These are phyloP conservation scores for Pichia insulana DNA, from an alignment of 805 yeast genomes.

Conservation along the genomic window DNA sequence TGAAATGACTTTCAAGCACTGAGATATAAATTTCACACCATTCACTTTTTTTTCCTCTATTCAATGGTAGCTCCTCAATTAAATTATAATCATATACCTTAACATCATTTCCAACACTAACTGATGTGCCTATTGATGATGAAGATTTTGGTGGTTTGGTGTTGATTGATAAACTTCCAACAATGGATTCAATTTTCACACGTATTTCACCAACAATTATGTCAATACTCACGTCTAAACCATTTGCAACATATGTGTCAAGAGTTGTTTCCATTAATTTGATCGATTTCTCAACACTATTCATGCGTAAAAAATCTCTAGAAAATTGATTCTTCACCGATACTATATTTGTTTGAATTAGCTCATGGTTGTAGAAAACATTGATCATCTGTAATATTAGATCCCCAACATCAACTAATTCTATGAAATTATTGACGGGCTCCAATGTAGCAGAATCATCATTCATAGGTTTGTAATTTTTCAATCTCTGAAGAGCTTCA, in stretches of 20 bases:
- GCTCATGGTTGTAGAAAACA: conserved; percentile 82
- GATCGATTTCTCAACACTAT: conserved; percentile 60
- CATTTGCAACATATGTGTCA: conserved; percentile 88
- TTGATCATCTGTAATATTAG: conserved; percentile 86
- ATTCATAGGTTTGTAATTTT: conserved; percentile 58
- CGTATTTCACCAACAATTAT: conserved; percentile 71
- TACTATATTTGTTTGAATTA: conserved; percentile 47
- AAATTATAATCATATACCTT: conserved; percentile 8
- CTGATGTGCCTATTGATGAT: conserved; percentile 2
- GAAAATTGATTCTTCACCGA: conserved; percentile 39
- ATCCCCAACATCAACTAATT: conserved; percentile 87
- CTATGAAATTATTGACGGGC: conserved; percentile 81
- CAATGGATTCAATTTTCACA: conserved; percentile 9
- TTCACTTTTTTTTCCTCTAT: conserved; percentile 33
- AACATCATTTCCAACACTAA: not conserved
- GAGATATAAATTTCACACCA: conserved; percentile 60
- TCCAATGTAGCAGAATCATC: conserved; percentile 40
- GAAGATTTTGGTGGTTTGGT: conserved; percentile 9
- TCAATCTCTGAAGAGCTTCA: conserved; percentile 63
- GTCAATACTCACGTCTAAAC: conserved; percentile 85
- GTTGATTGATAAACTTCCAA: conserved; percentile 22
- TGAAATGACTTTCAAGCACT: conserved; percentile 62
- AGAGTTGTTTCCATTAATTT: conserved; percentile 62
- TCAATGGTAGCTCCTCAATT: conserved; percentile 17
- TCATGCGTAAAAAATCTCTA: conserved; percentile 68